Conservation (phyloP, 768 basidiomycete genomes). For the Rhizopogon vesiculosus region DNA sequence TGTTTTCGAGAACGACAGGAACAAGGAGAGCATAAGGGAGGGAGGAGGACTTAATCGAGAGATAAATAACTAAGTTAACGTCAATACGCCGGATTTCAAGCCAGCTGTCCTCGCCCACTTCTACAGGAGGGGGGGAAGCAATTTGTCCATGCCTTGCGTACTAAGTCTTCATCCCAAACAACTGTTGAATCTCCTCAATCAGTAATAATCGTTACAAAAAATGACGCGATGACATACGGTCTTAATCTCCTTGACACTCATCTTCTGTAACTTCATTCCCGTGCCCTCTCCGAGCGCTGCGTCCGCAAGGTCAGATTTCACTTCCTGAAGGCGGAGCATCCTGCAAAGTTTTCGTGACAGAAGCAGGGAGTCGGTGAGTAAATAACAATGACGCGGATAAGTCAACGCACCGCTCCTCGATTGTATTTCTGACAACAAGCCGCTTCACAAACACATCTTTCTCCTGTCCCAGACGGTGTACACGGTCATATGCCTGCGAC, state of each 20-base stretch:
- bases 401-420: slow-evolving; percentile 65
- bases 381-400: not conserved
- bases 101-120: no score
- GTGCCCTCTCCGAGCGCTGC: slow-evolving; percentile 68
- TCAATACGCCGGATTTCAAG: no score
- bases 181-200: slow-evolving; percentile 7
- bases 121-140: not conserved
- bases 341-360: slow-evolving; percentile 23
- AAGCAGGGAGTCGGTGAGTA: not conserved
- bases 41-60: not conserved
- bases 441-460: slow-evolving; percentile 67
- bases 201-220: not conserved
- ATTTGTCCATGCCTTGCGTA: not conserved
- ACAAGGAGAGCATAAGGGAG: no score
- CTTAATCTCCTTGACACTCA: slow-evolving; percentile 68
- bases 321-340: slow-evolving; percentile 66
- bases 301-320: slow-evolving; percentile 61
- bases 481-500: slow-evolving; percentile 58
- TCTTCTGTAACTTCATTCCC: slow-evolving; percentile 54
- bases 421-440: slow-evolving; percentile 59
- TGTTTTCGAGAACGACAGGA: not conserved
- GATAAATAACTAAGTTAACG: not conserved
- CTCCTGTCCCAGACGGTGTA: slow-evolving; percentile 67
- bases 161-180: slow-evolving; percentile 22
- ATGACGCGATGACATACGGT: slow-evolving; percentile 34